Conservation (phyloP, 805 yeast species). For the Wickerhamomyces hampshirensis region DNA sequence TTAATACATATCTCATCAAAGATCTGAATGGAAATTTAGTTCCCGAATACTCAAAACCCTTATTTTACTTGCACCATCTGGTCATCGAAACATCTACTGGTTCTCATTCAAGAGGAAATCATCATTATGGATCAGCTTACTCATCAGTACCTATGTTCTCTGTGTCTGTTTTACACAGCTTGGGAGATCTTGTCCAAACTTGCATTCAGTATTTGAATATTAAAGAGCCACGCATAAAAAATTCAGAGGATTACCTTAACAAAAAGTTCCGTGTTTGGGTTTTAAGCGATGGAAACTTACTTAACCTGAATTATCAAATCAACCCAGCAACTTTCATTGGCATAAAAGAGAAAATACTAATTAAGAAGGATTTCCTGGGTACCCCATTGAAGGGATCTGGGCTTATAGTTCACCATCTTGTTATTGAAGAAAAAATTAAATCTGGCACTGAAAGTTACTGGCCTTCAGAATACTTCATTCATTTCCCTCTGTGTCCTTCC, state of each 20-base stretch:
- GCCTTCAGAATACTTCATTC: conserved; percentile 31
- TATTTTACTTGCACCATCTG: conserved; percentile 32
- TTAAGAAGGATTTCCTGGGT: conserved; percentile 19
- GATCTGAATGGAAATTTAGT: conserved; percentile 25
- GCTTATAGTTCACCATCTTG: conserved; percentile 24
- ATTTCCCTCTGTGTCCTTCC: conserved; percentile 28
- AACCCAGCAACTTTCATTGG: conserved; percentile 26
- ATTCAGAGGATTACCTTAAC: too few species aligned
- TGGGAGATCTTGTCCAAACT: conserved; percentile 12
- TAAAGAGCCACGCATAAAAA: conserved; percentile 12
- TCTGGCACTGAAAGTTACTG: conserved; percentile 26
- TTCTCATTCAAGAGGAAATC: conserved; percentile 1
- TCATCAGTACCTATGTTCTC: conserved; percentile 25
- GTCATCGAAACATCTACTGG: conserved; percentile 8
- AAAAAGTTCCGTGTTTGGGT: conserved; percentile 24
- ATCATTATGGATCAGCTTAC: conserved; percentile 13
- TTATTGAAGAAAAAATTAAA: conserved; percentile 29
- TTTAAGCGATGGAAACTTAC: conserved; percentile 10
- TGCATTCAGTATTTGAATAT: conserved; percentile 13
- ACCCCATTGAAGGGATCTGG: conserved; percentile 20
- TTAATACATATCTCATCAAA: conserved; percentile 31
- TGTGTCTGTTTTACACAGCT: conserved; percentile 30
- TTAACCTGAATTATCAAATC: conserved; percentile 16
- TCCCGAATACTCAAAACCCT: conserved; percentile 32
- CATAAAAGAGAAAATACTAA: conserved; percentile 17